phyloP scores from a whole-genome alignment of 108 stramenopile genomes.

The Pseudonitzschia multiseries region DNA sequence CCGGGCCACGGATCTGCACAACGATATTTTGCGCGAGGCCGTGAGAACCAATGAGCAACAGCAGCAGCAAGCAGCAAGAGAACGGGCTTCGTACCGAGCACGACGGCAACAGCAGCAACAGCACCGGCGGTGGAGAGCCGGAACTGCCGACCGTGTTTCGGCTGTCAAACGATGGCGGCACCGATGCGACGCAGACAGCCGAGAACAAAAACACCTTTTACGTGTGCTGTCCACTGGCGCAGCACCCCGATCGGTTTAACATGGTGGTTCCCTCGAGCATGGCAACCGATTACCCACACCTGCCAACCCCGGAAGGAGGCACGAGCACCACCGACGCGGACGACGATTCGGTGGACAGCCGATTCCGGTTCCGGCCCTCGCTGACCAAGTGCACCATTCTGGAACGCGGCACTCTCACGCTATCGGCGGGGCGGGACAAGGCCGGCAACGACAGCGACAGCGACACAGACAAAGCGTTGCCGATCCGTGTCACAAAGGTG shows the following conservation, averaged over 20 bases:
- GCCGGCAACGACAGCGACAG: not conserved
- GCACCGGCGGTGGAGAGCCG: not conserved
- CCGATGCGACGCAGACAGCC: not conserved
- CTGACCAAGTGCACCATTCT: slow-evolving; percentile 76
- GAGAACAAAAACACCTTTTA: slow-evolving; percentile 9
- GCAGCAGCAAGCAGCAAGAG: slow-evolving; percentile 6
- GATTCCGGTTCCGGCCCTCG: slow-evolving; percentile 61
- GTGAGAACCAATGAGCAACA: slow-evolving; percentile 28
- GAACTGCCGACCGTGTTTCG: slow-evolving; percentile 39
- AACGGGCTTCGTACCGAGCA: too few species aligned
- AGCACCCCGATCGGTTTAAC: slow-evolving; percentile 43
- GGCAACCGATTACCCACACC: slow-evolving; percentile 15
- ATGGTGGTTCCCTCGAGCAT: slow-evolving; percentile 45
- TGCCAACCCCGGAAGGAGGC: not conserved
- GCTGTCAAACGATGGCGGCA: slow-evolving; percentile 15
- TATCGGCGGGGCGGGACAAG: not conserved
- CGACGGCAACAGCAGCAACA: not conserved
- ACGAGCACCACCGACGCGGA: not conserved
- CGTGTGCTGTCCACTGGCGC: slow-evolving; percentile 50
- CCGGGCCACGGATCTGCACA: slow-evolving; percentile 39
- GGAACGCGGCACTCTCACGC: slow-evolving; percentile 26
- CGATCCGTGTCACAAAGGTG: slow-evolving; percentile 74
- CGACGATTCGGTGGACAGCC: too few species aligned
- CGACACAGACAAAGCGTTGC: too few species aligned
- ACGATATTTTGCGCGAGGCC: slow-evolving; percentile 29